A percentile compares a stretch with the other conserved stretches of the same genome.
phyloP scores from a whole-genome alignment of 257 asterid species.

The Plantago elongata region DNA sequence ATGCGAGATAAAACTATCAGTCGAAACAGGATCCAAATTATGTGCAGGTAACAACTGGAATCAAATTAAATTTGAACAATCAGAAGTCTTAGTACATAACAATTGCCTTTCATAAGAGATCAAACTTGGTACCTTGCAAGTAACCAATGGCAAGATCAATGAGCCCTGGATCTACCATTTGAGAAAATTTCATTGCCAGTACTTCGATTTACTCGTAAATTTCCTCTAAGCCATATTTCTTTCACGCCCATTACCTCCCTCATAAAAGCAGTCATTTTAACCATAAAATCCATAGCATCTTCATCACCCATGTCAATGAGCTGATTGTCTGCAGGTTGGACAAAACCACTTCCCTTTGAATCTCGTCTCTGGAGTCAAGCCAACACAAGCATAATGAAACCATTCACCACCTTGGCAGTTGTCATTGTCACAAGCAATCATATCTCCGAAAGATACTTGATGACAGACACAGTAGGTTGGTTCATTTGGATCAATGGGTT shows the following conservation, averaged over 20 bases:
- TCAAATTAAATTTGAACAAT: neutral
- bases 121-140: constrained; percentile 2
- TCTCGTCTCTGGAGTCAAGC: constrained; percentile 91
- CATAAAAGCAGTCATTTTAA: no score
- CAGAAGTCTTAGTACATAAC: neutral
- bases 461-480: constrained; percentile 96
- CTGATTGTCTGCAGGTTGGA: constrained; percentile 75
- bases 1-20: neutral
- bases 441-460: constrained; percentile 97
- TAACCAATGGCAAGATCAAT: constrained; percentile 5
- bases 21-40: neutral
- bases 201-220: constrained; percentile 9
- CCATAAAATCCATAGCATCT: neutral
- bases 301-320: constrained; percentile 24
- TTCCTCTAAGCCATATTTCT: no score
- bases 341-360: constrained; percentile 97
- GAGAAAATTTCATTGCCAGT: constrained; percentile 11
- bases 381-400: constrained; percentile 98
- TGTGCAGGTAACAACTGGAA: neutral
- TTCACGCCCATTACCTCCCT: no score
- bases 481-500: constrained; percentile 92
- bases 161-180: constrained; percentile 10
- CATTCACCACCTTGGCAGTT: constrained; percentile 99
- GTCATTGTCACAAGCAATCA: constrained; percentile 99
- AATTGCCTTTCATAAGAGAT: constrained; percentile 3